phyloP scores from a whole-genome alignment of 345 rosid genomes.

The Psidium friedrichsthalianum region DNA sequence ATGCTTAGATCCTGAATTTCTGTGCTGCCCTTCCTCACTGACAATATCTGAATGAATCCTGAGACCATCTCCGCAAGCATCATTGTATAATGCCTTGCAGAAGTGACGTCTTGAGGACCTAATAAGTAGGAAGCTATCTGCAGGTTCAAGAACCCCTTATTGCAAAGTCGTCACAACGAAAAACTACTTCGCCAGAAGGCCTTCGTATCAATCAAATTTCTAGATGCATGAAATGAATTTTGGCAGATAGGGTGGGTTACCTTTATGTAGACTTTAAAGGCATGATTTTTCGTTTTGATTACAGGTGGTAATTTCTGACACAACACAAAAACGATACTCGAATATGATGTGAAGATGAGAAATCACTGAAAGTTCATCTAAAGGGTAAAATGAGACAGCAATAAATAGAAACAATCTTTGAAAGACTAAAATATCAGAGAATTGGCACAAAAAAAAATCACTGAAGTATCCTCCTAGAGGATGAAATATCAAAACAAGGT shows the following conservation, averaged over 20 bases:
- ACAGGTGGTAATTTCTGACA: background rate
- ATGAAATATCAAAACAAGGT: background rate
- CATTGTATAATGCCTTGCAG: background rate
- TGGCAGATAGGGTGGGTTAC: background rate
- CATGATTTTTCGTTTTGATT: background rate
- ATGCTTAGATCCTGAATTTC: background rate
- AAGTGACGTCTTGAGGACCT: background rate
- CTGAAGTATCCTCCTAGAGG: background rate
- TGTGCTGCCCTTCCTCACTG: background rate
- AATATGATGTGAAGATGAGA: background rate
- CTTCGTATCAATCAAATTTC: background rate
- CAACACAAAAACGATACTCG: background rate
- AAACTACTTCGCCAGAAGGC: background rate
- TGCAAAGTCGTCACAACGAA: background rate
- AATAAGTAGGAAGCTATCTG: background rate
- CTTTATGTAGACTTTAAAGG: background rate
- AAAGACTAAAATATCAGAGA: background rate
- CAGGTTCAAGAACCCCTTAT: background rate
- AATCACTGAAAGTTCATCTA: background rate
- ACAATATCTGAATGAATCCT: background rate
- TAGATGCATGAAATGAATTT: background rate
- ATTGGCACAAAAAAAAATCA: background rate
- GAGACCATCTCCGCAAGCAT: background rate
- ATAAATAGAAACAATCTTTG: background rate
- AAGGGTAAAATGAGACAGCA: background rate